A percentile compares a stretch with the other conserved stretches of the same genome.
These are phyloP conservation scores for Blastomyces gilchristii DNA, from an alignment of 2,329 filamentous ascomycete species.

Conservation along the genomic window DNA sequence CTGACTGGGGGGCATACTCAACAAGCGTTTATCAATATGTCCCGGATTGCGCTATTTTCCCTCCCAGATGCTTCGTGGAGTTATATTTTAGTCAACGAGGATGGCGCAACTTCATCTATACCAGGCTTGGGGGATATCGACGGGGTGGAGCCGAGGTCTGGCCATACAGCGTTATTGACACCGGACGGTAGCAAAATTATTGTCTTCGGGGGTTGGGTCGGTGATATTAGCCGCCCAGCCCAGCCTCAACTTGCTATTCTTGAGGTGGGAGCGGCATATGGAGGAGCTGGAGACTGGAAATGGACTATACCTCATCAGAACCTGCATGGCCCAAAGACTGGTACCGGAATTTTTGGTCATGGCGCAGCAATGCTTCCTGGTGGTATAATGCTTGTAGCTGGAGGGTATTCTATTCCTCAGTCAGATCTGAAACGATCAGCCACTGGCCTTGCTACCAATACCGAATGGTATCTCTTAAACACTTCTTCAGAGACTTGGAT, in stretches of 20 bases:
- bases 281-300: conserved; percentile 37
- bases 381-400: conserved; percentile 51
- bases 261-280: conserved; percentile 63
- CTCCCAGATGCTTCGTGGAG: conserved; percentile 80
- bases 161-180: conserved; percentile 74
- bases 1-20: conserved; percentile 77
- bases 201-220: conserved; percentile 86
- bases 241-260: conserved; percentile 72
- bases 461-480: conserved; percentile 50
- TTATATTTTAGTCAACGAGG: conserved; percentile 57
- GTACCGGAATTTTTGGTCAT: conserved; percentile 50
- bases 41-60: conserved; percentile 75
- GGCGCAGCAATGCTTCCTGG: conserved; percentile 52
- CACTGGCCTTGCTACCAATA: conserved; percentile 28
- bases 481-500: conserved; percentile 51
- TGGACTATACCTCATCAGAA: conserved; percentile 33
- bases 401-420: conserved; percentile 45
- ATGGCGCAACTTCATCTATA: conserved; percentile 41
- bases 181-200: conserved; percentile 69
- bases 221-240: conserved; percentile 63
- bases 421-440: conserved; percentile 30
- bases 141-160: conserved; percentile 67
- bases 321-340: conserved; percentile 33
- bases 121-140: conserved; percentile 43
- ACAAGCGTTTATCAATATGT: conserved; percentile 86